phyloP scores from a whole-genome alignment of 2,329 filamentous ascomycete species.

The Colletotrichum falcatum region DNA sequence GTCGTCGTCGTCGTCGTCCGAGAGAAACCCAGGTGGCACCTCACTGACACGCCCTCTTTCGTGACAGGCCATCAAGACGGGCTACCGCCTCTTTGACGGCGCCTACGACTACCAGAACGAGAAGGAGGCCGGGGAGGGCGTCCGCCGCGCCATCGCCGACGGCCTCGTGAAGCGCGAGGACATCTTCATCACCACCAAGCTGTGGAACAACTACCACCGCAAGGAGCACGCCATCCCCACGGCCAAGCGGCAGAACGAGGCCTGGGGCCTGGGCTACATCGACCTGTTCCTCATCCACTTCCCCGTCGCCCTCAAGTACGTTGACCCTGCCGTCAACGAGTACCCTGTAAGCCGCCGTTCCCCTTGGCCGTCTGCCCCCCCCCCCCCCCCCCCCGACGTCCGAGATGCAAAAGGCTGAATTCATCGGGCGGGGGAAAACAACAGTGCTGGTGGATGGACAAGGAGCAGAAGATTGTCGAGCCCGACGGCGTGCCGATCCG shows the following conservation, averaged over 20 bases:
- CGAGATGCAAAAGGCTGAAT: constrained; percentile 1
- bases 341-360: constrained; percentile 49
- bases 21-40: too few species aligned
- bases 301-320: constrained; percentile 58
- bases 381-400: too few species aligned
- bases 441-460: constrained; percentile 54
- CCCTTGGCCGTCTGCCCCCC: background rate
- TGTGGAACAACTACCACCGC: constrained; percentile 84
- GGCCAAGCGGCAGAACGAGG: constrained; percentile 70
- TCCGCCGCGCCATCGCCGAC: constrained; percentile 66
- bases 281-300: constrained; percentile 79
- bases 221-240: constrained; percentile 72
- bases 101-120: constrained; percentile 74
- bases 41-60: background rate
- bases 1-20: too few species aligned
- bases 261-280: constrained; percentile 74
- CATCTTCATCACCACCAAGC: constrained; percentile 86
- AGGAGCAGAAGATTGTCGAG: constrained; percentile 55
- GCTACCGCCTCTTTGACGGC: constrained; percentile 65
- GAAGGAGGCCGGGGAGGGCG: constrained; percentile 72
- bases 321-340: constrained; percentile 54
- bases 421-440: constrained; percentile 14
- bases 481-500: constrained; percentile 53
- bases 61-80: constrained; percentile 60
- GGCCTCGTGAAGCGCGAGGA: constrained; percentile 79